Evolutionary conservation across 2,329 filamentous ascomycete genomes (phyloP), one percentile per base, ranked within the genome.

Genomic region (Dactylellina parvicollis): DNA sequence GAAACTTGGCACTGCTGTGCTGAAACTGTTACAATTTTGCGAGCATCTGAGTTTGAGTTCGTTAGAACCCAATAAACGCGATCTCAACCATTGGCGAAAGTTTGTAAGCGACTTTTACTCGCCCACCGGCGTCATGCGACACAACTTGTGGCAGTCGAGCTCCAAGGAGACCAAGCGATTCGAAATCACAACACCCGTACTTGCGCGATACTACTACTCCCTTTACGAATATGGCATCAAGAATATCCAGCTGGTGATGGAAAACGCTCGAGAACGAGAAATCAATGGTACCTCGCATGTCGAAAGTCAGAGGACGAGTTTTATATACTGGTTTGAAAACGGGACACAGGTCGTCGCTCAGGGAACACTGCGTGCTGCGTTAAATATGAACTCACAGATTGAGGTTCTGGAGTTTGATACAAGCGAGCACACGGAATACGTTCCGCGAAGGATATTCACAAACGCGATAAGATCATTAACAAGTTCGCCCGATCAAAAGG

Each of bases 291-390:
- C 55, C 90, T 77, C 89, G 89, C 26, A 61, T 76, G 89, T 97
- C 20, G 90, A 92, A 77, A 92, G 91, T 78, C 83, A 83, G 22
- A 90, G 88, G 77, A 88, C 92, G 24, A 95, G 88, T 78, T 87
- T 98, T 66, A 89, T 95, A 3, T 96, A 96, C 79, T 96, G 91
- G 87, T 97, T 94, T 78, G 87, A 90, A 56, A 92, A 90, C 75
- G 90, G 89, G 57, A 69, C 70, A 16, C 75, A 94, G 89, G 84
- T 96, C 38, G 88, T 96, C 54, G 89, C 90, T 8, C 87, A 84
- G n/a, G 94, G 94, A 44, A 88, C 85, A 3, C 82, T 98, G 24
- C 88, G 89, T 52, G 92, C 90, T 0, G 87, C 92, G 74, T 96
- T 96, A 79, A 90, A 96, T 77, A 83, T 83, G 7, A 86, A 90